A percentile compares a stretch with the other conserved stretches of the same genome.
Conservation (phyloP, 176 grass and related monocot species). For the Avena insularis region DNA sequence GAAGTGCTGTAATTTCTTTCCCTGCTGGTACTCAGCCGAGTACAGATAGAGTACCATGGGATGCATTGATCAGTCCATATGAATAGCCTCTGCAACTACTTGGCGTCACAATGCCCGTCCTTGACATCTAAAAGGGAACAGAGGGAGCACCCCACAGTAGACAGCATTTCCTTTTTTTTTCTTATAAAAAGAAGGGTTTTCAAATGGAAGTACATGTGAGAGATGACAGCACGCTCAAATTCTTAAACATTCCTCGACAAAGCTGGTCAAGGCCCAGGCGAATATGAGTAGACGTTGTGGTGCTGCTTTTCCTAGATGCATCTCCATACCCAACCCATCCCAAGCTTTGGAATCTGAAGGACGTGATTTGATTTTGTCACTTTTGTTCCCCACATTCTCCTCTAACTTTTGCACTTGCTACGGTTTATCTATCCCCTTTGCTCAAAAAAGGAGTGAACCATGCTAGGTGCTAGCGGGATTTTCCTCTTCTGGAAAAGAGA, state of each 20-base stretch:
- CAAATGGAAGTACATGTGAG: not conserved
- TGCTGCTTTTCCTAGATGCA: conserved; percentile 32
- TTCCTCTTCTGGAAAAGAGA: conserved; percentile 37
- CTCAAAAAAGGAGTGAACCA: conserved; percentile 35
- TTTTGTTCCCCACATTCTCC: conserved; percentile 46
- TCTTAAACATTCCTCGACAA: conserved; percentile 45
- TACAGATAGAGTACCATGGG: not conserved
- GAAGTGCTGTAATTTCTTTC: not conserved
- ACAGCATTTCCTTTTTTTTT: not conserved
- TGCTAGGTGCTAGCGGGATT: conserved; percentile 29
- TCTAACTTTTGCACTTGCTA: not conserved
- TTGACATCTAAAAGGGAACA: conserved; percentile 33
- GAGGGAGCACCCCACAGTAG: not conserved
- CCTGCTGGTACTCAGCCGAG: not conserved
- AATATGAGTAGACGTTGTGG: conserved; percentile 42
- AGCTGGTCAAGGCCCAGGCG: conserved; percentile 58
- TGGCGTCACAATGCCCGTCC: conserved; percentile 6
- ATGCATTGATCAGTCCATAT: conserved; percentile 32
- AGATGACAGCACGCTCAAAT: conserved; percentile 2
- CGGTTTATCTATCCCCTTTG: conserved; percentile 43
- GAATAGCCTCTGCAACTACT: conserved; percentile 31
- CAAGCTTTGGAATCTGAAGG: conserved; percentile 40
- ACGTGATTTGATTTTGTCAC: conserved; percentile 54
- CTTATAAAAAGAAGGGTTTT: not conserved
- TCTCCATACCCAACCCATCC: not conserved